Base-by-base conservation (phyloP, 2,329 filamentous ascomycete species). In the Mycosphaerella sp. region DNA sequence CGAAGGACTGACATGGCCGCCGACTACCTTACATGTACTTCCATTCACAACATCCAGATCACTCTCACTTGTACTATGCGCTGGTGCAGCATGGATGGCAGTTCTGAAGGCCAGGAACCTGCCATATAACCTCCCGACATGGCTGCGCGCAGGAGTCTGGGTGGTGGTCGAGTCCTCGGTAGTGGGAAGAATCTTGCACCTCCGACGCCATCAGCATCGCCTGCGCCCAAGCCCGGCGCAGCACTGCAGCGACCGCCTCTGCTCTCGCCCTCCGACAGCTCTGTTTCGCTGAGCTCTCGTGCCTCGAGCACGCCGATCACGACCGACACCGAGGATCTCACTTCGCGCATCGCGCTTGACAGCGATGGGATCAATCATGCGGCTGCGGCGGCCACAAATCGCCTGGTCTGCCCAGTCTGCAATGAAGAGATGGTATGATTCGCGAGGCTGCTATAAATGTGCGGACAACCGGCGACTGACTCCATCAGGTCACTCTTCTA, bases 351-450 rank as follows among this genome's bases (percentile, higher is more conserved):
- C 62, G 89, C 86, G 49, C 72, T 93, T 44, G 79, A 80, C 37
- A 77, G 79, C 71, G 75, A 76, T 55, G 75, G 75, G 36, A 71
- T 75, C 62, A 73, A 77, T 14, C 75, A 78, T 46, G 77, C 74
- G 54, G 77, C 78, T 57, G 76, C 73, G 43, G 78, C 81, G 46
- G 73, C 81, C 49, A 80, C 79, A 59, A 80, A 80, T 58, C 80
- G 80, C 68, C 81, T 98, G 53, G 82, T 91, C 49, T 98, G 93
- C 69, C 93, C 93, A n/a, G 98, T 98, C 66, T 98, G 93, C 71
- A 89, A 84, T 62, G 94, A 97, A 72, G 90, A 96, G 70, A 98
- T 98, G 93, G 89, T 93, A 73, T 44, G 55, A 35, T 25, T 16
- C 13, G 17, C 44, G 14, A 13, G 28, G 25, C 13, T 34, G 47